These are phyloP conservation scores for Geopyxis carbonaria DNA, from an alignment of 495 filamentous ascomycete species.

Conservation along the genomic window DNA sequence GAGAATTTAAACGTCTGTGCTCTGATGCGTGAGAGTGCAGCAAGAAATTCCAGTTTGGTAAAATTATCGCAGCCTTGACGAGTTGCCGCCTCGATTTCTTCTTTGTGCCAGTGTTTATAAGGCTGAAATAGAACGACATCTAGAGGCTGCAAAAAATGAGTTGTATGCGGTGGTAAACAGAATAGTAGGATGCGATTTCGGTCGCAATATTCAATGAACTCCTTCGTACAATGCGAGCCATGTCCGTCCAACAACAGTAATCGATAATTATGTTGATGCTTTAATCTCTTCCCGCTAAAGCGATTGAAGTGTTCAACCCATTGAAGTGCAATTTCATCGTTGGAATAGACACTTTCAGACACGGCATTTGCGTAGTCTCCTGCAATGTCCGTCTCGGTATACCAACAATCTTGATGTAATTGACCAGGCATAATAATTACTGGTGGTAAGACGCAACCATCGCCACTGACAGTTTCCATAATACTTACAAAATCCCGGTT, in stretches of 20 bases:
- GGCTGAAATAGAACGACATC: slow-evolving; percentile 13
- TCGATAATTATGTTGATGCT: not conserved
- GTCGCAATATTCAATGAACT: slow-evolving; percentile 5
- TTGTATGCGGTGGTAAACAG: not conserved
- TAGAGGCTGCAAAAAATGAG: not conserved
- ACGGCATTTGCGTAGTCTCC: slow-evolving; percentile 1
- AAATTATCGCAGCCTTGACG: slow-evolving; percentile 5
- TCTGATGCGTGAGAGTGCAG: slow-evolving; percentile 3
- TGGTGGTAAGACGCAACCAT: slow-evolving; percentile 6
- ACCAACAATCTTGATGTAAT: not conserved
- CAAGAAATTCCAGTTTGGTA: slow-evolving; percentile 20
- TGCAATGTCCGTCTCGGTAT: not conserved
- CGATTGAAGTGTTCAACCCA: slow-evolving; percentile 2
- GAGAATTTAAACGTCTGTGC: slow-evolving; percentile 3
- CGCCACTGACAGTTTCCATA: slow-evolving; percentile 6
- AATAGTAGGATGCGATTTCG: not conserved
- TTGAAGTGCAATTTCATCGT: slow-evolving; percentile 4
- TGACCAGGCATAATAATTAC: slow-evolving; percentile 7
- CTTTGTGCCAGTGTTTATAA: slow-evolving; percentile 14
- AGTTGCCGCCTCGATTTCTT: slow-evolving; percentile 14
- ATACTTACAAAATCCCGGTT: slow-evolving; percentile 10
- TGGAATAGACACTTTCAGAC: slow-evolving; percentile 11
- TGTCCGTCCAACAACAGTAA: slow-evolving; percentile 1
- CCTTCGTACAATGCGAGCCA: slow-evolving; percentile 1
- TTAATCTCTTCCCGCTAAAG: not conserved